phyloP scores from a whole-genome alignment of 176 grass and related monocot genomes.

The Paspalum vaginatum region DNA sequence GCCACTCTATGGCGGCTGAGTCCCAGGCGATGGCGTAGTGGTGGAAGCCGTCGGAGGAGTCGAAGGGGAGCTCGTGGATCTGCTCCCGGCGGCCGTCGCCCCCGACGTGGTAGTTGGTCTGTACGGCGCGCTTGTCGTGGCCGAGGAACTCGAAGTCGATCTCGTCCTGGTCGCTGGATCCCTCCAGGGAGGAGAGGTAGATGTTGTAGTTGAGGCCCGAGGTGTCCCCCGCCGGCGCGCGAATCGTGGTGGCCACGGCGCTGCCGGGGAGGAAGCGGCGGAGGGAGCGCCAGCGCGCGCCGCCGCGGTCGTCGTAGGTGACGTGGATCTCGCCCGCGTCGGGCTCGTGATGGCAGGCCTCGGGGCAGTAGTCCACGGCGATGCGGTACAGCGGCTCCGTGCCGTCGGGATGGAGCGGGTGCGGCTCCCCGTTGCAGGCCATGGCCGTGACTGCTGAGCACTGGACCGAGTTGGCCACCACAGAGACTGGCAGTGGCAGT shows the following conservation, averaged over 20 bases:
- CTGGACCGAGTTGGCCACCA: slow-evolving; percentile 6
- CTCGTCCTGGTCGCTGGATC: slow-evolving; percentile 61
- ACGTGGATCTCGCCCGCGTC: slow-evolving; percentile 61
- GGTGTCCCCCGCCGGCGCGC: slow-evolving; percentile 48
- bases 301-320: slow-evolving; percentile 65
- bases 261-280: slow-evolving; percentile 55
- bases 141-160: slow-evolving; percentile 88
- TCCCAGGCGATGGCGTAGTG: slow-evolving; percentile 71
- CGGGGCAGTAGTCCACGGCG: slow-evolving; percentile 62
- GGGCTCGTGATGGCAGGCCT: slow-evolving; percentile 37
- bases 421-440: slow-evolving; percentile 15
- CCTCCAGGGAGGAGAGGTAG: slow-evolving; percentile 75
- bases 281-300: slow-evolving; percentile 57
- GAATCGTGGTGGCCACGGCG: slow-evolving; percentile 46
- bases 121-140: slow-evolving; percentile 58
- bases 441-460: neutral
- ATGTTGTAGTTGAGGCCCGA: slow-evolving; percentile 76
- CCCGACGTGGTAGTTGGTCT: slow-evolving; percentile 71
- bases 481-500: too few relatives aligned
- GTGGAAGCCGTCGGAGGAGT: slow-evolving; percentile 64
- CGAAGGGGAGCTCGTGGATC: slow-evolving; percentile 59
- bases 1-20: slow-evolving; percentile 59
- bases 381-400: neutral
- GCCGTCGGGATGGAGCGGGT: slow-evolving; percentile 41
- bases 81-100: slow-evolving; percentile 55